phyloP scores from a whole-genome alignment of 805 yeast species.

The Ogataea saltuana region DNA sequence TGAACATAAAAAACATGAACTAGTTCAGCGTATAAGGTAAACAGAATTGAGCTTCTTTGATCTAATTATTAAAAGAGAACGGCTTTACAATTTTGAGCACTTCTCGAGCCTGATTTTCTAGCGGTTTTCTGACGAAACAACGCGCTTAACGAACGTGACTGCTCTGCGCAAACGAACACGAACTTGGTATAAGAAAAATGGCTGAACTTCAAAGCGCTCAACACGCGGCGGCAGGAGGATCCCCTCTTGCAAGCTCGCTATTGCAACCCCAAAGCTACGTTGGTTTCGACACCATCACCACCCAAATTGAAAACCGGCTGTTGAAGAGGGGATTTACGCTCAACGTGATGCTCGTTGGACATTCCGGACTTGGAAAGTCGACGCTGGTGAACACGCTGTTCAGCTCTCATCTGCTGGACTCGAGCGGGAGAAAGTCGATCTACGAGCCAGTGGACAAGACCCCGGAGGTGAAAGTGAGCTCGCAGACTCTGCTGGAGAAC shows the following conservation, averaged over 20 bases:
- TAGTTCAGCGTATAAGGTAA: background rate
- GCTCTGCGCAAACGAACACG: background rate
- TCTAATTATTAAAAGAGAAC: background rate
- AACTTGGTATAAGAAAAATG: background rate
- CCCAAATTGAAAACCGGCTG: conserved; percentile 90
- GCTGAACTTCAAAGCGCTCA: conserved; percentile 15
- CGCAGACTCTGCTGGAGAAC: conserved; percentile 78
- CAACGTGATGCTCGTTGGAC: conserved; percentile 91
- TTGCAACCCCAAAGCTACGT: conserved; percentile 75
- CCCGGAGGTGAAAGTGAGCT: conserved; percentile 72
- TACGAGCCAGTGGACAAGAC: conserved; percentile 81
- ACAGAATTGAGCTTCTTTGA: background rate
- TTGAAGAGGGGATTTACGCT: conserved; percentile 92
- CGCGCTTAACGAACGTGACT: background rate
- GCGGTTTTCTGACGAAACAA: background rate
- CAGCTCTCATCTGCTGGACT: conserved; percentile 72
- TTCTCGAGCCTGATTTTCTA: background rate
- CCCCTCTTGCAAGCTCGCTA: conserved; percentile 7
- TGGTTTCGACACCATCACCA: conserved; percentile 95
- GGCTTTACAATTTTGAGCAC: background rate
- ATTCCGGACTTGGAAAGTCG: conserved; percentile 92
- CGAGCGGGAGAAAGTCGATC: conserved; percentile 68
- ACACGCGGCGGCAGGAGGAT: conserved; percentile 6
- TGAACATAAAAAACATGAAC: background rate
- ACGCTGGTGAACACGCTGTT: conserved; percentile 90